These are phyloP conservation scores for Jamesozyma jinghongensis DNA, from an alignment of 805 yeast genomes.

Conservation along the genomic window DNA sequence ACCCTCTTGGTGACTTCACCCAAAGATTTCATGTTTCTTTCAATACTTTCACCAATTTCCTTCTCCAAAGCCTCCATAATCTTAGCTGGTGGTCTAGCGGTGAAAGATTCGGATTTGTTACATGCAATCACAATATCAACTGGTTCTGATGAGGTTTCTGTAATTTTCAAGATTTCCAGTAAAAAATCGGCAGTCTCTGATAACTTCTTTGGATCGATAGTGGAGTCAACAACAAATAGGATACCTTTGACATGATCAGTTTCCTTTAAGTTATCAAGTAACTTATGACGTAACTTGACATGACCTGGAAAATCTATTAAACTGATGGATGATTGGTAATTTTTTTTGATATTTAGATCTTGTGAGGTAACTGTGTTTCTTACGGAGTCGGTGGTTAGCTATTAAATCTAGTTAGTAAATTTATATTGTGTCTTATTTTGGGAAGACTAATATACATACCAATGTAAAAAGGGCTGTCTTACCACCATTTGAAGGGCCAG, in stretches of 20 bases:
- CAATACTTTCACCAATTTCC: slow-evolving; percentile 49
- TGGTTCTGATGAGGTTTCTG: slow-evolving; percentile 57
- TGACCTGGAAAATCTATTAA: slow-evolving; percentile 88
- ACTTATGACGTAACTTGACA: slow-evolving; percentile 54
- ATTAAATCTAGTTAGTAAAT: slow-evolving; percentile 3
- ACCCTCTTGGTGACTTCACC: slow-evolving; percentile 34
- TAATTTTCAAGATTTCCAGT: slow-evolving; percentile 46
- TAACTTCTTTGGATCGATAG: slow-evolving; percentile 41
- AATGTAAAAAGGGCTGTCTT: slow-evolving; percentile 47
- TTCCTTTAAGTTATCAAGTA: slow-evolving; percentile 39
- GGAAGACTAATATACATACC: slow-evolving; percentile 1
- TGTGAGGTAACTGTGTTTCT: slow-evolving; percentile 43
- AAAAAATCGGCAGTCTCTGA: slow-evolving; percentile 50
- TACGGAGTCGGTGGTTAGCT: slow-evolving; percentile 23
- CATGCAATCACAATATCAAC: slow-evolving; percentile 70
- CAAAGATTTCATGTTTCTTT: slow-evolving; percentile 36
- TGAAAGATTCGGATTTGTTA: slow-evolving; percentile 80
- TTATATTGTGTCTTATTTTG: too few species aligned
- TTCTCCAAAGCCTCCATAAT: slow-evolving; percentile 50
- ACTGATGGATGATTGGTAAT: slow-evolving; percentile 34
- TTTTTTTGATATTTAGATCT: slow-evolving; percentile 35
- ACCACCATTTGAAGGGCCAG: slow-evolving; percentile 59
- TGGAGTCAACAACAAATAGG: slow-evolving; percentile 70
- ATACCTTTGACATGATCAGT: slow-evolving; percentile 49
- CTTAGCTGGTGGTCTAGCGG: slow-evolving; percentile 60